Evolutionary conservation across 2,329 filamentous ascomycete genomes (phyloP), one percentile per base, ranked within the genome.

Genomic region (Fusarium sp.): DNA sequence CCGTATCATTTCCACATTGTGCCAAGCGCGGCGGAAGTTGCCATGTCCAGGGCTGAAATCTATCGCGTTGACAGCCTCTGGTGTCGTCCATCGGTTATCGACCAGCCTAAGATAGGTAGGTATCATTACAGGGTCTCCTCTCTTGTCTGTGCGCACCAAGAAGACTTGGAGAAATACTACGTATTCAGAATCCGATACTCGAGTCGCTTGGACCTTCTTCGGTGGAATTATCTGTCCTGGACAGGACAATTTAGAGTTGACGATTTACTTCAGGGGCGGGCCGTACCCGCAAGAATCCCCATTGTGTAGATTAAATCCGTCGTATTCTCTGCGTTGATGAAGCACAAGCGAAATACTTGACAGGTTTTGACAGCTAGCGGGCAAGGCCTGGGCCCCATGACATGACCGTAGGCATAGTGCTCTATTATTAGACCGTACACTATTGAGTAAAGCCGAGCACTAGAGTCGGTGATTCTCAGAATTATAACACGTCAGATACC

Each of bases 21-120:
- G 63, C 50, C 56, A 66, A 67, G 63, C 35, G 53, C 46, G 24
- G 31, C 38, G 42, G 56, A 52, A 52, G 59, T 35, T 48, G 35
- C 41, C 23, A 52, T 31, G 41, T 23, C n/a, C 53, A 65, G 62
- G 60, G 61, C 59, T 57, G 61, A 57, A 43, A 39, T 29, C 50
- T 26, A 29, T 46, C 42, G 31, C 37, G 48, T 42, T 61, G 58
- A 49, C 53, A 65, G 24, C 39, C 23, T 65, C 28, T 53, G 53
- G 28, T 44, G 26, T 29, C 35, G 24, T 35, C 28, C 42, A 52
- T 60, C 53, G 53, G 60, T 26, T 52, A 65, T 50, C 53, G 60
- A 64, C 21, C 35, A 21, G 35, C 29, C 38, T 35, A 20, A 35
- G 31, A 9, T 18, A 35, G 4, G 31, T 35, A 26, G 26, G n/a